A percentile compares a stretch with the other conserved stretches of the same genome.
Evolutionary conservation across 805 yeast genomes (phyloP).

Genomic region (Candida insectalens): DNA sequence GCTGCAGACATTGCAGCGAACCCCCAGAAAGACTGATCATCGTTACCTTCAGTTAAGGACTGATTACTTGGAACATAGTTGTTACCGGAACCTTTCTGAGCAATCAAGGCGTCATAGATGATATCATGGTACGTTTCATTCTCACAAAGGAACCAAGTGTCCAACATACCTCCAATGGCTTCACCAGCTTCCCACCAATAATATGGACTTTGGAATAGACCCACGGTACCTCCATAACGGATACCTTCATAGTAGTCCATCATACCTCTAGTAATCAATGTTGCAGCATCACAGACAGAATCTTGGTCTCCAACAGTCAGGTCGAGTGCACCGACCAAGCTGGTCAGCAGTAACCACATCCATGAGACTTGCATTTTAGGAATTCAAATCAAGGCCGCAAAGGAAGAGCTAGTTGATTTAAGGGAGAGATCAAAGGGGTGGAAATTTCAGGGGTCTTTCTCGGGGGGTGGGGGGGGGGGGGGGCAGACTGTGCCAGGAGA

Average conservation of each 20-base stretch:
- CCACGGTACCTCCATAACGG: constrained; percentile 57
- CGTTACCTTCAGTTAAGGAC: constrained; percentile 80
- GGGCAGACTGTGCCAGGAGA: no score
- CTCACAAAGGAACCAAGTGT: constrained; percentile 61
- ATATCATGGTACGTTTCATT: constrained; percentile 52
- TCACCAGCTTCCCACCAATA: constrained; percentile 95
- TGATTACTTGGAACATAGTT: constrained; percentile 78
- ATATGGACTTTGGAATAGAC: constrained; percentile 65
- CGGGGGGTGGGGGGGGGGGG: no score
- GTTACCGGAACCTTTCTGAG: constrained; percentile 54
- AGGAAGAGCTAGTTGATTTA: no score
- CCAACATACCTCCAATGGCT: constrained; percentile 59
- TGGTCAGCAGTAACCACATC: no score
- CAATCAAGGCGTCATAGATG: constrained; percentile 50
- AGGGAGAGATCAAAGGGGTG: no score
- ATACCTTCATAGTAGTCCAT: constrained; percentile 74
- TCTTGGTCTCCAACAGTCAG: constrained; percentile 14
- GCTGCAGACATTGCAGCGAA: constrained; percentile 77
- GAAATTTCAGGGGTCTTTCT: no score
- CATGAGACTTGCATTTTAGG: no score
- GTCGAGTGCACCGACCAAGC: constrained; percentile 7
- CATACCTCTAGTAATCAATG: constrained; percentile 57
- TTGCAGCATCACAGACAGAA: constrained; percentile 37
- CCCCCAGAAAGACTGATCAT: constrained; percentile 94
- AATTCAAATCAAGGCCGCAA: no score